Conservation (phyloP, 495 filamentous ascomycete genomes). For the Lophiotrema nucula region DNA sequence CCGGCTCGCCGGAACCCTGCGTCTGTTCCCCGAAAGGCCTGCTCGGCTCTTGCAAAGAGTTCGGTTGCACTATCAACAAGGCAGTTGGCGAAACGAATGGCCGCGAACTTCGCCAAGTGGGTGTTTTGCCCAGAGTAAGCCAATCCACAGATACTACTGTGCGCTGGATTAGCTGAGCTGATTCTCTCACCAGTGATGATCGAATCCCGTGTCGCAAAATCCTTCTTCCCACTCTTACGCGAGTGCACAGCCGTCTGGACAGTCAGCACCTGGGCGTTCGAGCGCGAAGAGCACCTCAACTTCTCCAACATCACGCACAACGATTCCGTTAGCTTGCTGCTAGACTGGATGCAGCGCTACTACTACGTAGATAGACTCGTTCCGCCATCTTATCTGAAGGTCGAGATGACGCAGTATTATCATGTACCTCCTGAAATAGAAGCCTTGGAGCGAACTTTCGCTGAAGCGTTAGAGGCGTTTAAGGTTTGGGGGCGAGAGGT, state of each 20-base stretch:
- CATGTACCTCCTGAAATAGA: not conserved
- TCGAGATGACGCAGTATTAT: not conserved
- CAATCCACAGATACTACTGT: too few species aligned
- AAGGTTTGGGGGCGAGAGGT: not conserved
- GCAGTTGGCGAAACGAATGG: not conserved
- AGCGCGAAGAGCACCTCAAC: not conserved
- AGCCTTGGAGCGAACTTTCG: not conserved
- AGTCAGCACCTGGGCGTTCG: not conserved
- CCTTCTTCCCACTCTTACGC: not conserved
- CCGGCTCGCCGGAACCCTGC: too few species aligned
- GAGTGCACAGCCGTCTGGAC: slow-evolving; percentile 3
- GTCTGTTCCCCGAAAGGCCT: not conserved
- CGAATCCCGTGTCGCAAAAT: slow-evolving; percentile 2
- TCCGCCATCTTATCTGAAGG: slow-evolving; percentile 13
- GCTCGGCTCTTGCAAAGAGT: not conserved
- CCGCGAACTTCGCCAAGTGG: not conserved
- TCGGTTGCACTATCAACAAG: not conserved
- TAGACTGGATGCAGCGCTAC: not conserved
- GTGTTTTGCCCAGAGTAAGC: too few species aligned
- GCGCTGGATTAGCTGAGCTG: too few species aligned
- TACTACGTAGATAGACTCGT: not conserved
- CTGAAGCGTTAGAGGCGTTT: slow-evolving; percentile 1
- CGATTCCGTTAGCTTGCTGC: not conserved
- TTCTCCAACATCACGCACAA: not conserved
- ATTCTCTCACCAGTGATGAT: not conserved